Evolutionary conservation across 441 rosid genomes (phyloP), one percentile per base, ranked within the genome.

Genomic region (Gossypium trilobum): DNA sequence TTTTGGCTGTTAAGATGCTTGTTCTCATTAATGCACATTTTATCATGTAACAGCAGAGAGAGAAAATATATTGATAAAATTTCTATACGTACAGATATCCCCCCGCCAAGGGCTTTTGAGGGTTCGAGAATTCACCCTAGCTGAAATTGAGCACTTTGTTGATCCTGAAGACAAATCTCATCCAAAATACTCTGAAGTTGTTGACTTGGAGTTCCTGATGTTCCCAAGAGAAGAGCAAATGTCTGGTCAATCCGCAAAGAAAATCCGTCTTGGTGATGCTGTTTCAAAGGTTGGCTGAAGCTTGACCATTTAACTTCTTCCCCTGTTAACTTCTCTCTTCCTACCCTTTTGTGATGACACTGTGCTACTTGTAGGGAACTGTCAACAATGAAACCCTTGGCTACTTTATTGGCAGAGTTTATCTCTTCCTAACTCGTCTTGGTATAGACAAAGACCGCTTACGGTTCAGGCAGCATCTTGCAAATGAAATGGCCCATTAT

Each of bases 401-500:
- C 75, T 87, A 84, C 78, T 87, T 89, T 83, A 89, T 89, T 74
- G 94, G 94, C 70, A 81, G 94, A 75, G 92, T 89, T 2, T 89
- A 82, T 78, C 89, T 87, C 72, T 87, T 87, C 79, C 85, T 89
- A 33, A 84, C 88, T 29, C 17, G 5, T 60, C 90, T 89, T 46
- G 92, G 90, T 67, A 85, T 89, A 70, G 89, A 86, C 70, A 81
- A 78, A 75, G 78, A 74, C 0, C 85, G 89, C 2, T 68, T 89
- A 20, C 84, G 92, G 44, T 89, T 89, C 80, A 71, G 92, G 50
- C 91, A 89, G 72, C 91, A 87, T 76, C 90, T 89, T 74, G 87
- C 95, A 29, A 89, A 89, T 72, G 94, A 89, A 81, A 89, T 89
- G 92, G 94, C 94, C n/a, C 94, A 87, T 75, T 89, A 89, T 75